These are phyloP conservation scores for Sphaerulina musiva DNA, from an alignment of 2,329 filamentous ascomycete species.

Conservation along the genomic window DNA sequence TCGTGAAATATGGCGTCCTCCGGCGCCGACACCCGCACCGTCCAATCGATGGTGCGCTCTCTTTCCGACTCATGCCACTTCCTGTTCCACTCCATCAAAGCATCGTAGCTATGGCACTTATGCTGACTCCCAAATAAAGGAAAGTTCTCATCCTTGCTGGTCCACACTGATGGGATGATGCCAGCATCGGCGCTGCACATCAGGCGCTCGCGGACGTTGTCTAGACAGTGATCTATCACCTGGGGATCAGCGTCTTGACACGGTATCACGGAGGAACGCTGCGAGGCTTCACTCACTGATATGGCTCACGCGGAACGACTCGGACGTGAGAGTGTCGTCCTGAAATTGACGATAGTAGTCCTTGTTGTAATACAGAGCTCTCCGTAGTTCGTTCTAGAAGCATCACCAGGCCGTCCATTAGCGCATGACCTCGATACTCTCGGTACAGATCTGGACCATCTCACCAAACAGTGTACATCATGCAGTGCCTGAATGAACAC, in stretches of 20 bases:
- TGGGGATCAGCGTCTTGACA: too few relatives aligned
- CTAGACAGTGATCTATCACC: slow-evolving; percentile 5
- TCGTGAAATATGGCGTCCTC: neutral
- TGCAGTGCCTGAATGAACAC: slow-evolving; percentile 6
- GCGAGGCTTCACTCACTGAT: neutral
- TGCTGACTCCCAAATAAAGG: slow-evolving; percentile 10
- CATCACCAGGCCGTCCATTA: neutral
- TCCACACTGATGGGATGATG: slow-evolving; percentile 5
- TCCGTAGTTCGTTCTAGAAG: slow-evolving; percentile 7
- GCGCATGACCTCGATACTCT: neutral
- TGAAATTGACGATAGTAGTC: slow-evolving; percentile 6
- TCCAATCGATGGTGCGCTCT: slow-evolving; percentile 2
- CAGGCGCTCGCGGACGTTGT: slow-evolving; percentile 8
- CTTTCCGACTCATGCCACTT: slow-evolving; percentile 1
- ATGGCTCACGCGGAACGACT: slow-evolving; percentile 5
- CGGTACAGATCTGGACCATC: neutral
- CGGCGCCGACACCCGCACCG: slow-evolving; percentile 1
- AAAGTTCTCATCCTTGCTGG: neutral
- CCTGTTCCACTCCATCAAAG: slow-evolving; percentile 6
- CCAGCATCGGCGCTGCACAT: slow-evolving; percentile 7
- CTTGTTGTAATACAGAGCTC: slow-evolving; percentile 6
- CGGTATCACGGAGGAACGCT: too few relatives aligned
- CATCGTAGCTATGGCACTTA: slow-evolving; percentile 14
- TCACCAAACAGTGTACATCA: slow-evolving; percentile 12
- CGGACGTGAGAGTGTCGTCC: neutral